Evolutionary conservation across 331 rosid species (phyloP).

Genomic region (Prunus yedoensis): DNA sequence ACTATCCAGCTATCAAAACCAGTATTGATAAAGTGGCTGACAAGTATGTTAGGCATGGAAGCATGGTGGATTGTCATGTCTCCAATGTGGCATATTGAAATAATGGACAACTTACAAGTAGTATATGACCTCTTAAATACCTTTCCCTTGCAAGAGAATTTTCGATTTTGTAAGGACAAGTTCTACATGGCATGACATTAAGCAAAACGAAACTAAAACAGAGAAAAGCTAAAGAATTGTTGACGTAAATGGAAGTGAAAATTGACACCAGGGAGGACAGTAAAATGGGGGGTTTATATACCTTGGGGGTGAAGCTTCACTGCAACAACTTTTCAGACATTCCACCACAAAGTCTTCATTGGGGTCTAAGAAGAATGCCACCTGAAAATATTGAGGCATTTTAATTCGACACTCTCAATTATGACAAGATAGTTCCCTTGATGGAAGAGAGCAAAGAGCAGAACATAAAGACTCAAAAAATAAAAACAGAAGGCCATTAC

Average conservation of each 20-base stretch:
- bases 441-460: background rate
- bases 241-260: background rate
- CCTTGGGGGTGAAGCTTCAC: conserved; percentile 70
- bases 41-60: background rate
- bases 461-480: background rate
- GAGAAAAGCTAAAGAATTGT: background rate
- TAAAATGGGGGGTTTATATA: conserved; percentile 26
- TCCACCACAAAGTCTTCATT: conserved; percentile 63
- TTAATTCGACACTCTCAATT: background rate
- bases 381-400: conserved; percentile 38
- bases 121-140: background rate
- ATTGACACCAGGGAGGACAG: background rate
- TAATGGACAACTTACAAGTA: background rate
- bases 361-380: conserved; percentile 80
- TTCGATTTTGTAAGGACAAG: background rate
- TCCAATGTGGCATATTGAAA: background rate
- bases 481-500: background rate
- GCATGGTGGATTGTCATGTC: background rate
- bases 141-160: background rate
- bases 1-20: background rate
- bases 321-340: conserved; percentile 76
- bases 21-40: background rate
- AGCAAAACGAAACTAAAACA: background rate
- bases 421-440: background rate
- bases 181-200: background rate